Evolutionary conservation across 1,284 basidiomycete genomes (phyloP), one percentile per base, ranked within the genome.

Genomic region (Boletus sp.): DNA sequence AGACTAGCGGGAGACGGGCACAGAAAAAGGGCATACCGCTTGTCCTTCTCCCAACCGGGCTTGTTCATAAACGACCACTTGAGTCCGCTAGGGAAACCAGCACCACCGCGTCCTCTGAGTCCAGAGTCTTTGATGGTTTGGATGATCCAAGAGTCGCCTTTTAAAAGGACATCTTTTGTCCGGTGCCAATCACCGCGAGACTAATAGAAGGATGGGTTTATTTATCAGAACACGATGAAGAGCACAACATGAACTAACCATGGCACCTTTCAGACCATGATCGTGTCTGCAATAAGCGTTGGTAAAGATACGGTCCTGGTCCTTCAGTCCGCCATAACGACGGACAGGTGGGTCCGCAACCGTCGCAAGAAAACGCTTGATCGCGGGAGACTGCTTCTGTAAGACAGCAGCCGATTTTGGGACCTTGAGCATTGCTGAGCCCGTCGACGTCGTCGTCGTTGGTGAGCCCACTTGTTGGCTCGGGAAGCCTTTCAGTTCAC

Each of bases 61-160:
- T 98, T 98, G 77, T 98, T 97, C 89, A 95, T 98, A 70, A 98
- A 97, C 67, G 85, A 90, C 95, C 95, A 99, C 71, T 99, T 99
- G 59, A 99, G 77, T 42, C 95, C 95, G 57, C 88, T 92, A 2
- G 94, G 95, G 69, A 99, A 99, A 38, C 96, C 95, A 46, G 95
- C 96, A 53, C 96, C 95, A 55, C 95, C 95, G 57, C 96, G 88
- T 22, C 95, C 95, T 64, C 95, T 84, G 40, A 99, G 78, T 45
- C 95, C 95, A 13, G 94, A 97, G 62, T 93, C 92, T 71, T 99
- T 98, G 65, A 98, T 90, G 47, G 84, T 84, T 66, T 95, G 85
- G 55, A 99, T 98, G 62, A 99, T 93, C 91, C 91, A 98, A n/a
- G 83, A 80, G 72, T 99, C 93, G 49, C 95, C 94, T 69, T 97